Evolutionary conservation across 495 filamentous ascomycete genomes (phyloP).

Genomic region (Talaromyces liani): DNA sequence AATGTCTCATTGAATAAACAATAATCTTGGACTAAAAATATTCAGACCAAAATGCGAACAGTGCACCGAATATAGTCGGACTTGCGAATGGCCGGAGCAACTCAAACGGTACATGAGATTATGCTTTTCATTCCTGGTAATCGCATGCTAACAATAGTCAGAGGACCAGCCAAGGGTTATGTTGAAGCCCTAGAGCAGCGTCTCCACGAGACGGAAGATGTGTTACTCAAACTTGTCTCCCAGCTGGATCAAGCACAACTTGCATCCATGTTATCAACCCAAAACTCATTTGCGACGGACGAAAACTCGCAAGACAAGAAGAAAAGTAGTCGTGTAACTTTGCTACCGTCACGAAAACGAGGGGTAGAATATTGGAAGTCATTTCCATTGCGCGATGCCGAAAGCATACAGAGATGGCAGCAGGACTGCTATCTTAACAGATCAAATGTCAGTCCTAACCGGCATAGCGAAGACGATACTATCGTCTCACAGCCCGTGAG

Average conservation of each 20-base stretch:
- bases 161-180: conserved; percentile 34
- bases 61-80: conserved; percentile 27
- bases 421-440: conserved; percentile 14
- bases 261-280: conserved; percentile 10
- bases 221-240: conserved; percentile 24
- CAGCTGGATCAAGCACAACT: conserved; percentile 26
- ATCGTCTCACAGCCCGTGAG: not conserved
- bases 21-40: not conserved
- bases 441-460: not conserved
- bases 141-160: conserved; percentile 6
- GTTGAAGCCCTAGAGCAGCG: conserved; percentile 32
- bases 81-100: conserved; percentile 34
- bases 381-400: conserved; percentile 26
- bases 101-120: conserved; percentile 23
- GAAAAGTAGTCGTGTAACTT: not conserved
- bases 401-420: conserved; percentile 31
- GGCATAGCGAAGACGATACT: not conserved
- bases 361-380: conserved; percentile 29
- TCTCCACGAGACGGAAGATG: conserved; percentile 29
- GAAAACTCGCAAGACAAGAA: not conserved
- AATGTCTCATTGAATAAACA: not conserved
- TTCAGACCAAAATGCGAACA: conserved; percentile 29
- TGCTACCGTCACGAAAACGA: conserved; percentile 17
- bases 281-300: not conserved
- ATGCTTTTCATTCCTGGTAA: not conserved